Evolutionary conservation across 345 rosid species (phyloP).

Genomic region (Euclidium syriacum): DNA sequence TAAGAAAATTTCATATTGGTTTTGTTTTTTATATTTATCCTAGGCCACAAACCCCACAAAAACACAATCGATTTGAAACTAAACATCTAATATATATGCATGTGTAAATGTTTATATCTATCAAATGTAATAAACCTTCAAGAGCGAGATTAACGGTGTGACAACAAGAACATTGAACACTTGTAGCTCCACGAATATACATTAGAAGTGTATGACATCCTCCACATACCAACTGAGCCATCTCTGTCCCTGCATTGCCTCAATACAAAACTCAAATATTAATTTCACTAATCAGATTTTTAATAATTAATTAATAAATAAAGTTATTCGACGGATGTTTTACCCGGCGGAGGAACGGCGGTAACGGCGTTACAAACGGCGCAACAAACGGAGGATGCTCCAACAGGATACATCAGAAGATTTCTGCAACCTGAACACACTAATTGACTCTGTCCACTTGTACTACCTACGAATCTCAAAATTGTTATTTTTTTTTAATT

Average conservation of each 20-base stretch:
- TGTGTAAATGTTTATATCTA: too few relatives aligned
- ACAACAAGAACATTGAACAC: slow-evolving; percentile 97
- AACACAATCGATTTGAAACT: background rate
- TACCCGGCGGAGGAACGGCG: slow-evolving; percentile 93
- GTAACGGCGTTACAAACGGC: slow-evolving; percentile 99
- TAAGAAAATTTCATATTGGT: background rate
- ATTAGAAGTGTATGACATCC: slow-evolving; percentile 94
- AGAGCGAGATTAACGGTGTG: slow-evolving; percentile 89
- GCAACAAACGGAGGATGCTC: slow-evolving; percentile 94
- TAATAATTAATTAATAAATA: background rate
- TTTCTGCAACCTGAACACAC: slow-evolving; percentile 97
- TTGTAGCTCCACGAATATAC: slow-evolving; percentile 98
- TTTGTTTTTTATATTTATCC: background rate
- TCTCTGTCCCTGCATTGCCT: slow-evolving; percentile 72
- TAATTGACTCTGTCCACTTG: slow-evolving; percentile 78
- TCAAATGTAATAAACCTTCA: slow-evolving; percentile 53
- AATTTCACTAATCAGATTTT: background rate
- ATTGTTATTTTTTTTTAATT: background rate
- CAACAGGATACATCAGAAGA: slow-evolving; percentile 83
- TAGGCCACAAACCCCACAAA: background rate
- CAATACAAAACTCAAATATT: background rate
- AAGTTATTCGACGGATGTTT: background rate
- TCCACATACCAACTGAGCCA: slow-evolving; percentile 97
- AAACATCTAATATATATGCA: background rate
- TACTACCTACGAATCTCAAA: slow-evolving; percentile 15